Percentiles rank a stretch among this genome's conserved stretches.
These are phyloP conservation scores for Kurtzmaniella natalensis DNA, from an alignment of 1,139 yeast genomes.

Conservation along the genomic window DNA sequence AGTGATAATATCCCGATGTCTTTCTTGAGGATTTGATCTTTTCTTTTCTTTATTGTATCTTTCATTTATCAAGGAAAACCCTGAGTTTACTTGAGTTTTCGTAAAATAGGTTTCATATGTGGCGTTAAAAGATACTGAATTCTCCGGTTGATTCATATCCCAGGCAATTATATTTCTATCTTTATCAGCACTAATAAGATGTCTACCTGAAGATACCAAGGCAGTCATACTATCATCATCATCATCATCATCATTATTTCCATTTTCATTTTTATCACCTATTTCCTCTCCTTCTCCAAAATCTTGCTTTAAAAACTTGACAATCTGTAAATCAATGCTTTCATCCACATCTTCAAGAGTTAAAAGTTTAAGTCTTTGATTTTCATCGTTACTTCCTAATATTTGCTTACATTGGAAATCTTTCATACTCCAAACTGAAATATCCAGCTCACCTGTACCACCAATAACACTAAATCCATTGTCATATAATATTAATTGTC, in stretches of 20 bases:
- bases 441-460: constrained; percentile 57
- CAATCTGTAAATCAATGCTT: constrained; percentile 19
- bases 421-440: constrained; percentile 76
- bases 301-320: constrained; percentile 5
- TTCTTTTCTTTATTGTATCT: constrained; percentile 4
- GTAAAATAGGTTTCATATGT: constrained; percentile 8
- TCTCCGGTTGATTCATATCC: constrained; percentile 22
- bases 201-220: constrained; percentile 4
- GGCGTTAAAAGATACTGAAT: constrained; percentile 20
- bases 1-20: constrained; percentile 49
- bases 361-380: constrained; percentile 32
- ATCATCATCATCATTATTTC: constrained; percentile 2
- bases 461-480: constrained; percentile 39
- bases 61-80: constrained; percentile 13
- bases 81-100: constrained; percentile 12
- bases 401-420: constrained; percentile 59
- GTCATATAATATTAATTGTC: constrained; percentile 2
- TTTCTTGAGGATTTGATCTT: constrained; percentile 1
- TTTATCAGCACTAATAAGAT: constrained; percentile 24
- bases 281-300: constrained; percentile 4
- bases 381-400: constrained; percentile 29
- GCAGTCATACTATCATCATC: constrained; percentile 12
- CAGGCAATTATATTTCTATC: constrained; percentile 29
- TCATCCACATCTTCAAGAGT: constrained; percentile 24
- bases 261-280: constrained; percentile 6